phyloP scores from a whole-genome alignment of 441 rosid genomes.

The Syzygium syzygioides region DNA sequence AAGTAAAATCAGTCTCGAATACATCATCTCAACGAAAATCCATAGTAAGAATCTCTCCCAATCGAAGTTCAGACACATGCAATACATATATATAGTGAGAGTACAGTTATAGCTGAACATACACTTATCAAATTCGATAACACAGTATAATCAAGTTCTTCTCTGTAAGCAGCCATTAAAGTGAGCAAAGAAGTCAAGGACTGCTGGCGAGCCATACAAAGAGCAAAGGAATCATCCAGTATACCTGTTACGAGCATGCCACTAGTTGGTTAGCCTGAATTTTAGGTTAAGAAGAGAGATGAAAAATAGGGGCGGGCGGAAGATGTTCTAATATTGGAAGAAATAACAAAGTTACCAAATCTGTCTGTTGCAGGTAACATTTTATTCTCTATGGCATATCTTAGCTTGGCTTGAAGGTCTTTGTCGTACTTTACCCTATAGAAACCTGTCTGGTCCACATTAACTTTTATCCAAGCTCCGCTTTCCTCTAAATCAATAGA shows the following conservation, averaged over 20 bases:
- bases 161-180: slow-evolving; percentile 38
- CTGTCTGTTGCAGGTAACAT: slow-evolving; percentile 63
- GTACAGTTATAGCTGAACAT: slow-evolving; percentile 18
- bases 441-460: slow-evolving; percentile 83
- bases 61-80: too few species aligned
- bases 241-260: slow-evolving; percentile 46
- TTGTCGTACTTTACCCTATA: slow-evolving; percentile 89
- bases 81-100: neutral
- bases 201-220: slow-evolving; percentile 84
- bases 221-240: slow-evolving; percentile 90
- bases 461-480: slow-evolving; percentile 67
- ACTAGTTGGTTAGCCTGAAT: slow-evolving; percentile 3
- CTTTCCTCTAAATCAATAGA: slow-evolving; percentile 27
- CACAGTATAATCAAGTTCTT: slow-evolving; percentile 74
- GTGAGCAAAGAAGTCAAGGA: slow-evolving; percentile 41
- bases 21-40: neutral
- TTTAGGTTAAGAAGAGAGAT: neutral
- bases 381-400: slow-evolving; percentile 62
- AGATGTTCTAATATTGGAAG: neutral
- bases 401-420: slow-evolving; percentile 61
- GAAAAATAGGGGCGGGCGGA: neutral
- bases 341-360: slow-evolving; percentile 44
- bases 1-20: slow-evolving; percentile 15
- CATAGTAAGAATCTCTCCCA: too few species aligned
- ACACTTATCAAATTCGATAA: slow-evolving; percentile 79